Evolutionary conservation across 2,329 filamentous ascomycete species (phyloP), one percentile per base, ranked within the genome.

Genomic region (Fusarium odoratissimum): DNA sequence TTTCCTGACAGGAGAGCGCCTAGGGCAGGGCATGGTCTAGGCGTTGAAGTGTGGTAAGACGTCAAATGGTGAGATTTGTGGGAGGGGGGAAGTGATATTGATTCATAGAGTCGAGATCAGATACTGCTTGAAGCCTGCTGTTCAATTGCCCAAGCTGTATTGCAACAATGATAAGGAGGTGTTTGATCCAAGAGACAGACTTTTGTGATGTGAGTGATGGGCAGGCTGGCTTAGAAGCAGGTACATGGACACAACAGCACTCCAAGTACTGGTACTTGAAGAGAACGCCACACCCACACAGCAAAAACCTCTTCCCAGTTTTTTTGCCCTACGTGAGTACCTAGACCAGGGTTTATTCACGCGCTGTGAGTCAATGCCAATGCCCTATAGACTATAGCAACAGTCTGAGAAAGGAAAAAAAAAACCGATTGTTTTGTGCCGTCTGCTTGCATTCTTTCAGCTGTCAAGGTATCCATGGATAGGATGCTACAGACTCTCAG

Each of bases 1-100:
- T 75, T 77, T 75, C 66, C 65, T 66, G 72, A 63, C 72, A 60
- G 72, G 68, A 74, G 65, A 74, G 75, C 75, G 75, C 71, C 69
- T 76, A 76, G 72, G 61, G 33, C 38, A 65, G 64, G 60, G 52
- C 38, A 61, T 57, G 52, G 64, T 25, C 60, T 45, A 56, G 67
- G 66, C 38, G 25, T 69, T 52, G 44, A 37, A 51, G 67, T 55
- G 60, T 66, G 49, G 68, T 67, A 71, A 59, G 62, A 51, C 46
- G 57, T 59, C 46, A 71, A 40, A 57, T 62, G 51, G 45, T 44
- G 33, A 66, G 44, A 66, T 52, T 60, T 63, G 37, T 46, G 42
- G 38, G 51, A n/a, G 58, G 31, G 44, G 44, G 58, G 38, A 61
- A 52, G 68, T 66, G 54, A 67, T 58, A 66, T 62, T 58, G 61